Evolutionary conservation across 1,284 basidiomycete genomes (phyloP).

Genomic region (Pulveroboletus sp.): DNA sequence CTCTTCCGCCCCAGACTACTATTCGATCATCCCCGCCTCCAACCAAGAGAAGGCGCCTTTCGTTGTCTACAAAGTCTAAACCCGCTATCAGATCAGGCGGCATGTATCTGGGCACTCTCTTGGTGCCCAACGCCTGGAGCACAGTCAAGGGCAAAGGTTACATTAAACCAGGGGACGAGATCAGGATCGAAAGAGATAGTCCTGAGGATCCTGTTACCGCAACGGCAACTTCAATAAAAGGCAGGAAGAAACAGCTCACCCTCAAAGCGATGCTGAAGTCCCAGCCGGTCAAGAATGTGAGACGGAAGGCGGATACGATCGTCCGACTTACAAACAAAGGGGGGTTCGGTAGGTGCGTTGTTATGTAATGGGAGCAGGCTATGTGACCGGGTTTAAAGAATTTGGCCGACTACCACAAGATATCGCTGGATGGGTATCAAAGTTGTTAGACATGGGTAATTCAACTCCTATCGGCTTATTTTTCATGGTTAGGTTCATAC

Average conservation of each 20-base stretch:
- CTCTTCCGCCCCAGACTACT: constrained; percentile 19
- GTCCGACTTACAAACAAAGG: constrained; percentile 65
- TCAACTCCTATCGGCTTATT: background rate
- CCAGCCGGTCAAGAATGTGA: constrained; percentile 45
- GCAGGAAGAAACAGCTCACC: constrained; percentile 66
- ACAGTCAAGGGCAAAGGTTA: constrained; percentile 75
- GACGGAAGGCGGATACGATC: constrained; percentile 62
- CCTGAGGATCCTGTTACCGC: constrained; percentile 35
- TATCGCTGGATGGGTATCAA: constrained; percentile 68
- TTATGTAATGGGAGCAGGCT: background rate
- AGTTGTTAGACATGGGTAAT: constrained; percentile 69
- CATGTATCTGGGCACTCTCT: constrained; percentile 63
- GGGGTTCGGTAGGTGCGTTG: constrained; percentile 56
- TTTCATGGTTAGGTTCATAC: background rate
- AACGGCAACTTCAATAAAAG: constrained; percentile 37
- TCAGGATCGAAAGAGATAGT: constrained; percentile 58
- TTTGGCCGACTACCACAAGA: constrained; percentile 74
- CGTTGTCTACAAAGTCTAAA: constrained; percentile 26
- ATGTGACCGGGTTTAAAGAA: constrained; percentile 45
- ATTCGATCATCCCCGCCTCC: constrained; percentile 34
- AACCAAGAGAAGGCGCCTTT: constrained; percentile 55
- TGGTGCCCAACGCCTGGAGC: constrained; percentile 80
- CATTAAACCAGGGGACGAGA: constrained; percentile 61
- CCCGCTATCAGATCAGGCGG: constrained; percentile 3
- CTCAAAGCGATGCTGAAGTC: constrained; percentile 66